Evolutionary conservation across 2,329 filamentous ascomycete genomes (phyloP).

Genomic region (Aspergillus pseudonomiae): DNA sequence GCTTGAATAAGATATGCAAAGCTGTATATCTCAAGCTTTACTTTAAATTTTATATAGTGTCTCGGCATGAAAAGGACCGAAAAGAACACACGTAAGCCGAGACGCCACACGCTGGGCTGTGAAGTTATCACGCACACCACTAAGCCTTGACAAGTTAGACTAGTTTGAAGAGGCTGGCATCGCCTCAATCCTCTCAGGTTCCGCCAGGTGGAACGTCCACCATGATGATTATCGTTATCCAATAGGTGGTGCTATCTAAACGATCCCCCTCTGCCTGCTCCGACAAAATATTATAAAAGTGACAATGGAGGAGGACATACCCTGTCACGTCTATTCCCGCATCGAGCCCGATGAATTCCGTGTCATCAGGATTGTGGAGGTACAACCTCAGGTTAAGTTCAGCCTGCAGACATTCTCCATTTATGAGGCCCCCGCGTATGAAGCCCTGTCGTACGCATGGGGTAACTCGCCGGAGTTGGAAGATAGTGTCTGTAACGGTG

Average conservation of each 20-base stretch:
- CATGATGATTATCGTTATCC: not conserved
- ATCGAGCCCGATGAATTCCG: not conserved
- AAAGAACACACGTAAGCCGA: too few species aligned
- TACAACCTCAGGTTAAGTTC: not conserved
- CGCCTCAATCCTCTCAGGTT: not conserved
- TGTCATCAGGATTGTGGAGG: not conserved
- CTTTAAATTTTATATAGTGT: not conserved
- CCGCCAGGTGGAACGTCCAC: not conserved
- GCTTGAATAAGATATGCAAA: not conserved
- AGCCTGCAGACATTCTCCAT: not conserved
- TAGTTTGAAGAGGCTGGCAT: not conserved
- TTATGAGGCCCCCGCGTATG: not conserved
- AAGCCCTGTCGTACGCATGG: not conserved
- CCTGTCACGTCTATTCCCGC: not conserved
- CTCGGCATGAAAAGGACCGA: too few species aligned
- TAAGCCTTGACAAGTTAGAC: not conserved
- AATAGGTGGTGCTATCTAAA: not conserved
- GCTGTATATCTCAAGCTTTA: too few species aligned
- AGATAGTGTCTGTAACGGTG: not conserved
- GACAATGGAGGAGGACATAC: rapidly evolving
- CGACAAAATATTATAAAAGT: not conserved
- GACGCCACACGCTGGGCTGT: too few species aligned
- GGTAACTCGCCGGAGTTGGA: not conserved
- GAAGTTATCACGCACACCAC: not conserved
- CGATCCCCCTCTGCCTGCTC: rapidly evolving